phyloP scores from a whole-genome alignment of 768 basidiomycete genomes.

The Agrocybe pediades region DNA sequence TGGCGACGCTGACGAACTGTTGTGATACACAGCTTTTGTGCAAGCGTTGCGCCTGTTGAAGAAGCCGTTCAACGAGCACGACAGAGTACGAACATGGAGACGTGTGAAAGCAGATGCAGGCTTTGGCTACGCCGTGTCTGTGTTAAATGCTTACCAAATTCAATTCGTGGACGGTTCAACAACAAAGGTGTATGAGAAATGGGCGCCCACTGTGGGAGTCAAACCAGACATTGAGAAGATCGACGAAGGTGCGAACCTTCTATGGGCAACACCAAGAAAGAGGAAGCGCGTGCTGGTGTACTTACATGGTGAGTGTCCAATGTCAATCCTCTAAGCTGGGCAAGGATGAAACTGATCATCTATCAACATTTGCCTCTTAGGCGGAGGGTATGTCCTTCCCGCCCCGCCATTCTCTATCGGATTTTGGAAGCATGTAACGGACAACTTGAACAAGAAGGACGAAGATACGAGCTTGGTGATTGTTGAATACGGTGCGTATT shows the following conservation, averaged over 20 bases:
- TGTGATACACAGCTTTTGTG: constrained; percentile 9
- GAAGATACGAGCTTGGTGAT: constrained; percentile 14
- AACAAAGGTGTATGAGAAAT: constrained; percentile 10
- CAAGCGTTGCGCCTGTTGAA: constrained; percentile 5
- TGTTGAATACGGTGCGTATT: constrained; percentile 20
- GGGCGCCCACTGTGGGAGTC: constrained; percentile 6
- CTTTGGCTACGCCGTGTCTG: not conserved
- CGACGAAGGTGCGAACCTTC: constrained; percentile 13
- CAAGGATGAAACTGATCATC: not conserved
- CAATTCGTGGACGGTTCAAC: constrained; percentile 12
- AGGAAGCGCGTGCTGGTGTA: constrained; percentile 19
- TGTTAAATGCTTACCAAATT: constrained; percentile 11
- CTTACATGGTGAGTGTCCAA: constrained; percentile 15
- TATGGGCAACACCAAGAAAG: constrained; percentile 17
- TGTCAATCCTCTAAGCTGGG: not conserved
- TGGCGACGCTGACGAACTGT: too few relatives aligned
- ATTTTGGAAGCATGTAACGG: constrained; percentile 9
- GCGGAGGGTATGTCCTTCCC: constrained; percentile 18
- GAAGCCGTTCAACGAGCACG: constrained; percentile 8
- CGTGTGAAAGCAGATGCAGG: constrained; percentile 11
- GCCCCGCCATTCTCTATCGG: constrained; percentile 5
- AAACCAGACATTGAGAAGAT: constrained; percentile 10
- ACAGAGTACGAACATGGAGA: constrained; percentile 13
- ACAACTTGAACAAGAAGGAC: constrained; percentile 11
- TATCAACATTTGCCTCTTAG: constrained; percentile 2